Conservation (phyloP, 257 asterid genomes). For the Mentha longifolia region DNA sequence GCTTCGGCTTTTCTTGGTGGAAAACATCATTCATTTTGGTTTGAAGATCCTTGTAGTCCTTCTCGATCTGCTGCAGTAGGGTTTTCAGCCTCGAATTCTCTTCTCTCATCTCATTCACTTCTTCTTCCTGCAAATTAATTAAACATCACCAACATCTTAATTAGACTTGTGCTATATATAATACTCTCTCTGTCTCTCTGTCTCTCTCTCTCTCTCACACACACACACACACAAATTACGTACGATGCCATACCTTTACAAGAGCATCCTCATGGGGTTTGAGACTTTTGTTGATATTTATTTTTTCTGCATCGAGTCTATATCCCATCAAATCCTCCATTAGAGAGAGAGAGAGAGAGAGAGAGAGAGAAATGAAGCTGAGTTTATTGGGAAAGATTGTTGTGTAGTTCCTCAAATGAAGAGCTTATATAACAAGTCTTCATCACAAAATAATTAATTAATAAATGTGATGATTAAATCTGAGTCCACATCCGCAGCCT, state of each 20-base stretch:
- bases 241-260: conserved; percentile 30
- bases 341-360: not conserved
- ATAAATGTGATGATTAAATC: conserved; percentile 22
- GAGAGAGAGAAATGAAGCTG: not conserved
- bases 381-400: not conserved
- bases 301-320: conserved; percentile 29
- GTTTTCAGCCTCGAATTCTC: conserved; percentile 70
- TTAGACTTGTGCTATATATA: not conserved
- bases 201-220: too few relatives aligned
- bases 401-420: not conserved
- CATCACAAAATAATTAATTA: not conserved
- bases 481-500: conserved; percentile 31
- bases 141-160: conserved; percentile 7
- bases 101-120: conserved; percentile 55
- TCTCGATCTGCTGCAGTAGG: conserved; percentile 56
- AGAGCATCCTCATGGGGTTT: conserved; percentile 23
- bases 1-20: conserved; percentile 35
- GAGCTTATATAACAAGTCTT: conserved; percentile 31
- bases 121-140: conserved; percentile 51
- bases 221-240: not conserved
- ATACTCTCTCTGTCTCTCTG: not conserved
- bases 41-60: conserved; percentile 64
- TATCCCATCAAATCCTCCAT: conserved; percentile 42
- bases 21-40: conserved; percentile 40
- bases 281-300: conserved; percentile 24